phyloP scores from a whole-genome alignment of 495 filamentous ascomycete genomes.

The Rusavskia elegans region DNA sequence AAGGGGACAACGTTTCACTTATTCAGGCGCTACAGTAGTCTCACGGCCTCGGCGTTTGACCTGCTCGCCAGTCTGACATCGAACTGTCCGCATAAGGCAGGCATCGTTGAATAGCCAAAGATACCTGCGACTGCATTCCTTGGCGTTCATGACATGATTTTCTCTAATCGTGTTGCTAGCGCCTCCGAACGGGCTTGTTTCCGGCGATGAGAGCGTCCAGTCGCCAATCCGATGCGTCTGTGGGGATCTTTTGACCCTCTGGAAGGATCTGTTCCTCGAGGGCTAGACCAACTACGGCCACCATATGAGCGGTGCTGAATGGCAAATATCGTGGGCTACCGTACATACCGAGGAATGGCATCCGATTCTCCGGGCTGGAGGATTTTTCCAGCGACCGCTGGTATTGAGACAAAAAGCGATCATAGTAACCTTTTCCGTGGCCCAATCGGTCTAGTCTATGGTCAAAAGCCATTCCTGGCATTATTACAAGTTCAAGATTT shows the following conservation, averaged over 20 bases:
- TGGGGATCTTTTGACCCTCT: constrained; percentile 44
- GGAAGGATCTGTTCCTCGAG: constrained; percentile 74
- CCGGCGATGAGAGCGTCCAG: constrained; percentile 53
- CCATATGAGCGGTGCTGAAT: neutral
- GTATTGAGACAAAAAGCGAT: constrained; percentile 73
- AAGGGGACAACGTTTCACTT: constrained; percentile 92
- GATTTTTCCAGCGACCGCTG: constrained; percentile 19
- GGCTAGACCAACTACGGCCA: constrained; percentile 58
- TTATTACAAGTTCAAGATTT: constrained; percentile 57
- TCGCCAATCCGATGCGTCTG: constrained; percentile 46
- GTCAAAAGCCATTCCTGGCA: constrained; percentile 94
- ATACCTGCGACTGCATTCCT: neutral
- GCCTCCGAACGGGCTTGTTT: constrained; percentile 27
- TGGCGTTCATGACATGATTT: neutral
- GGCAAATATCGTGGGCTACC: constrained; percentile 5
- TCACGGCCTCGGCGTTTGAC: neutral
- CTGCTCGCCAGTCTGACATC: neutral
- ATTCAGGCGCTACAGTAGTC: constrained; percentile 59
- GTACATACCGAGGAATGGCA: constrained; percentile 50
- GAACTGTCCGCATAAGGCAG: neutral
- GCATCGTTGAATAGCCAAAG: neutral
- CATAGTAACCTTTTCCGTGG: constrained; percentile 96
- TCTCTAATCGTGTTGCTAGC: constrained; percentile 12
- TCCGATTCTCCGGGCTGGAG: constrained; percentile 24
- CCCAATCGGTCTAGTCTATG: constrained; percentile 57